Evolutionary conservation across 139 green algal species (phyloP).

Genomic region (Picochlorum sp.): DNA sequence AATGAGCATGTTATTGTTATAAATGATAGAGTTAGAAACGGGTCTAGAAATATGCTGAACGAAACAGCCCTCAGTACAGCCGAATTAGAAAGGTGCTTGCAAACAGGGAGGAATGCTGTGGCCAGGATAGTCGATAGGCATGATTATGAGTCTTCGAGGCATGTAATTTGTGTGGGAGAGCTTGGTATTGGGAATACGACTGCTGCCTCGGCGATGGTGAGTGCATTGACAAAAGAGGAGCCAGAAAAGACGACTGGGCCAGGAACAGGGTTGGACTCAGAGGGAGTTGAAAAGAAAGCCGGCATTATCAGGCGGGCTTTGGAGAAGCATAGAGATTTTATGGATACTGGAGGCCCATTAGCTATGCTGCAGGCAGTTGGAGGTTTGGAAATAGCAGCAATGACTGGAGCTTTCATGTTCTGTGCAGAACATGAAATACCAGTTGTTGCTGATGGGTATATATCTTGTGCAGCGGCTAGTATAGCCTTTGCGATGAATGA

Average conservation of each 20-base stretch:
- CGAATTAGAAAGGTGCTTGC: conserved; percentile 1
- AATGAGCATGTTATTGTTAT: background rate
- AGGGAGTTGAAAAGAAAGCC: conserved; percentile 18
- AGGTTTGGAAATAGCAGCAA: conserved; percentile 35
- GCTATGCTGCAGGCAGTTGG: conserved; percentile 19
- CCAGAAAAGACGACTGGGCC: conserved; percentile 20
- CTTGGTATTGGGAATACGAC: conserved; percentile 49
- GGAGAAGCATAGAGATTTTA: conserved; percentile 6
- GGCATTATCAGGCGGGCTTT: conserved; percentile 13
- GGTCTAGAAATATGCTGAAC: conserved; percentile 15
- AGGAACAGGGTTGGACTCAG: conserved; percentile 31
- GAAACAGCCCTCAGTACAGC: conserved; percentile 17
- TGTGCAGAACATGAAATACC: conserved; percentile 7
- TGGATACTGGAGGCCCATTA: background rate
- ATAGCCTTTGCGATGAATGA: conserved; percentile 16
- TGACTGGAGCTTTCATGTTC: conserved; percentile 18
- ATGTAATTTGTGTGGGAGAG: conserved; percentile 1
- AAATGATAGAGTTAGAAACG: conserved; percentile 5
- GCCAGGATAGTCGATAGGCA: conserved; percentile 6
- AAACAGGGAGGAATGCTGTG: too few relatives aligned
- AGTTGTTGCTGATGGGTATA: conserved; percentile 31
- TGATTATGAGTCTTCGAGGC: background rate
- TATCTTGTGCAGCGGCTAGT: conserved; percentile 24
- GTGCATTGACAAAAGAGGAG: conserved; percentile 16
- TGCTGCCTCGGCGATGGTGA: conserved; percentile 21